phyloP scores from a whole-genome alignment of 2,329 filamentous ascomycete genomes.

The Plectosphaerella cucumerina region DNA sequence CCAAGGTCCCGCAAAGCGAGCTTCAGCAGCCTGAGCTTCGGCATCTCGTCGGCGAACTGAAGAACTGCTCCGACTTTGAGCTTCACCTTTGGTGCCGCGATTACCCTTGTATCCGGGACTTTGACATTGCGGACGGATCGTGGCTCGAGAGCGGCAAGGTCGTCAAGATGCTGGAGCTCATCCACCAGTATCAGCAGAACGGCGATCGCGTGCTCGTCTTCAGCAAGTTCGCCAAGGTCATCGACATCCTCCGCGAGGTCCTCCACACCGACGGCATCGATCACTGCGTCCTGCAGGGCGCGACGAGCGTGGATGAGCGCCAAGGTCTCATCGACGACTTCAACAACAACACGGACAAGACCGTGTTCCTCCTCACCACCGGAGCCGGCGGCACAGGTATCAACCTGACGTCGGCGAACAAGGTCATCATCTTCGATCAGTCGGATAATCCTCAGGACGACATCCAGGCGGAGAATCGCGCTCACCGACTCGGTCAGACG shows the following conservation, averaged over 20 bases:
- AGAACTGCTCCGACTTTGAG: constrained; percentile 58
- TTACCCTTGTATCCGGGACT: constrained; percentile 49
- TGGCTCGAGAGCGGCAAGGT: constrained; percentile 76
- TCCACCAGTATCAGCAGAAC: constrained; percentile 68
- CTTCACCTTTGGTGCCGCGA: constrained; percentile 63
- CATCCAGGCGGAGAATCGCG: constrained; percentile 95
- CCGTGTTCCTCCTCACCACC: constrained; percentile 89
- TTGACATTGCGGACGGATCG: constrained; percentile 48
- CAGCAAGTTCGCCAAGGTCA: constrained; percentile 86
- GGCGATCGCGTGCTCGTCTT: constrained; percentile 89
- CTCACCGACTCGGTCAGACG: constrained; percentile 89
- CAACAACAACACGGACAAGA: constrained; percentile 69
- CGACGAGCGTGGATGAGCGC: constrained; percentile 74
- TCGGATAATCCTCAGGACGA: constrained; percentile 99
- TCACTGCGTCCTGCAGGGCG: constrained; percentile 84
- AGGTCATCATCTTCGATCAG: constrained; percentile 94
- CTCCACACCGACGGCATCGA: constrained; percentile 67
- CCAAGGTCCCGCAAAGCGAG: constrained; percentile 56
- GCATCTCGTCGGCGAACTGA: constrained; percentile 52
- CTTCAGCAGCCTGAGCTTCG: constrained; percentile 46
- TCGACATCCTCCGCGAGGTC: constrained; percentile 85
- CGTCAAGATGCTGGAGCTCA: constrained; percentile 69
- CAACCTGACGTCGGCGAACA: constrained; percentile 93
- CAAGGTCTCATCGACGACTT: constrained; percentile 88
- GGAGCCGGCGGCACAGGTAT: constrained; percentile 96